Percentiles rank a stretch among this genome's conserved stretches.
These are phyloP conservation scores for Sugiyamaella boreocaroliniensis DNA, from an alignment of 805 yeast species.

Conservation along the genomic window DNA sequence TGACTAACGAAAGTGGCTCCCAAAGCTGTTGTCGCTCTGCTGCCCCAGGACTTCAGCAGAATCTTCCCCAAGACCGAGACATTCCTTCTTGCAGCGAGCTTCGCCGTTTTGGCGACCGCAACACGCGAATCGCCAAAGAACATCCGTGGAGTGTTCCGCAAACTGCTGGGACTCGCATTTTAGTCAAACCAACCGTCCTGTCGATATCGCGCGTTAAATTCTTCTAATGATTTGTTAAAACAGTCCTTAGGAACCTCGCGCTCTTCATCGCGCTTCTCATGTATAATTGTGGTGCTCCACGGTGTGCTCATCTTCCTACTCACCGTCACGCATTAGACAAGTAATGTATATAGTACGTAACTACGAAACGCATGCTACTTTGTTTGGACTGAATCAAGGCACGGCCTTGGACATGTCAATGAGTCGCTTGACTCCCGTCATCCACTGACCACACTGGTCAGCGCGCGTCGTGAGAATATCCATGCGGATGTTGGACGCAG, in stretches of 20 bases:
- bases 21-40: slow-evolving; percentile 15
- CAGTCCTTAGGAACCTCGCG: too few species aligned
- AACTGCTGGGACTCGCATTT: background rate
- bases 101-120: slow-evolving; percentile 13
- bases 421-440: slow-evolving; percentile 82
- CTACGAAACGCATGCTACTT: background rate
- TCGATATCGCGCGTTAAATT: too few species aligned
- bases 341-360: background rate
- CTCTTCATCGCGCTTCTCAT: too few species aligned
- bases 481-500: slow-evolving; percentile 46
- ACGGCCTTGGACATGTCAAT: slow-evolving; percentile 52
- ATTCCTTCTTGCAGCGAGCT: slow-evolving; percentile 15
- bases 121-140: slow-evolving; percentile 3
- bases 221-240: too few species aligned
- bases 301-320: too few species aligned
- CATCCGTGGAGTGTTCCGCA: slow-evolving; percentile 13
- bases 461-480: slow-evolving; percentile 58
- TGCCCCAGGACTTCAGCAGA: slow-evolving; percentile 8
- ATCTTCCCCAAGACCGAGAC: slow-evolving; percentile 10
- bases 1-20: slow-evolving; percentile 31
- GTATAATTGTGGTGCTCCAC: too few species aligned
- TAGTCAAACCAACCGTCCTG: too few species aligned
- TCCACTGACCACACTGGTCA: slow-evolving; percentile 84
- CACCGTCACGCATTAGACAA: background rate
- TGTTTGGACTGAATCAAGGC: slow-evolving; percentile 1